Conservation (phyloP, 2,329 filamentous ascomycete species). For the Cryphonectria nitschkei region DNA sequence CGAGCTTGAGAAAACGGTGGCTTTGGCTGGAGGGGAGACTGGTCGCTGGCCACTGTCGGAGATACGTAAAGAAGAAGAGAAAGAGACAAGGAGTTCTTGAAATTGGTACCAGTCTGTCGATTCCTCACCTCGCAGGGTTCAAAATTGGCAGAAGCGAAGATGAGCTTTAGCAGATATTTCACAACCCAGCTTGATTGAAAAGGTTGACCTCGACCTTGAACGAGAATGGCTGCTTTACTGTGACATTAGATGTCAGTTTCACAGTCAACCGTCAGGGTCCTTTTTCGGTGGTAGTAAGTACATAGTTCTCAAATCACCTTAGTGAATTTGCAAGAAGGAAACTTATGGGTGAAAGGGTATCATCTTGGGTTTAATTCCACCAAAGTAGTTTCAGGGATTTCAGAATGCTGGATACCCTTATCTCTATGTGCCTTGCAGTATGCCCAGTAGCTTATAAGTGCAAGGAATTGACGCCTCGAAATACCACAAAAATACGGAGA, state of each 20-base stretch:
- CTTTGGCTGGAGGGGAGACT: too few relatives aligned
- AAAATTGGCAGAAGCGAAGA: background rate
- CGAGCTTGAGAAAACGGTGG: too few relatives aligned
- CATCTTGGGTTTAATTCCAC: background rate
- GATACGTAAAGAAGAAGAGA: too few relatives aligned
- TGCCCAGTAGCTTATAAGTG: background rate
- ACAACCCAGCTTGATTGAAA: background rate
- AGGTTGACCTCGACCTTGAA: background rate
- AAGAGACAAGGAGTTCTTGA: too few relatives aligned
- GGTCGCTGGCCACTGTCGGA: too few relatives aligned
- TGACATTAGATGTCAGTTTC: too few relatives aligned
- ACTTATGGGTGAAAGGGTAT: background rate
- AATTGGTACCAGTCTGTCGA: too few relatives aligned
- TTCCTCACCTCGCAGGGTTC: too few relatives aligned
- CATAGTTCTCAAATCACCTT: background rate
- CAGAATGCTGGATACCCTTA: background rate
- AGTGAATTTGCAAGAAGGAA: background rate
- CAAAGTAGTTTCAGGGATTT: background rate
- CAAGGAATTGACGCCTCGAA: background rate
- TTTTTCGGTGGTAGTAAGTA: too few relatives aligned
- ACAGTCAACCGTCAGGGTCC: too few relatives aligned
- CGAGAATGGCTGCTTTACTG: background rate
- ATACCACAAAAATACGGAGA: background rate
- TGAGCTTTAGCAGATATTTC: background rate
- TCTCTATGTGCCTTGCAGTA: background rate